Base-by-base conservation (phyloP, 352 stramenopile species). In the Phytopythium sindhum region DNA sequence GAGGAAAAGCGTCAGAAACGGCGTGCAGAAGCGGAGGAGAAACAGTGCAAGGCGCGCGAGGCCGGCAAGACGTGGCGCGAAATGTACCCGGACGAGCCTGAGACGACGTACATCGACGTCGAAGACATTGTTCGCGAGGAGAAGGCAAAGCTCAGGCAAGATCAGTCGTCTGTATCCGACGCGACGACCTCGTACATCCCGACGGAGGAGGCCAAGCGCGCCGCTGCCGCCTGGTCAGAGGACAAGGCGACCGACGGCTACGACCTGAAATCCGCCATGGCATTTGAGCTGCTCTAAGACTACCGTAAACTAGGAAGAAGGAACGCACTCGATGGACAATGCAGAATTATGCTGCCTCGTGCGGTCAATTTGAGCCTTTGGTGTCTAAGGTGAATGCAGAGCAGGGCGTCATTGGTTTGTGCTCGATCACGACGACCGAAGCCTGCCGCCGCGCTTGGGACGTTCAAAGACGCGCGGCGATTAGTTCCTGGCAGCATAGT, bases 401-500 rank as follows among this genome's bases (percentile, higher is more conserved):
- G 39, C 11, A 41, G 47, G n/a, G 50, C 42, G 57, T 29, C 28
- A 50, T 19, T 54, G 11, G 5, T 21, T 23, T 51, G 21, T 31
- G 47, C 35, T 44, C 23, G 28, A 41, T 10, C 47, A 35, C 26
- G 26, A 35, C 24, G 14, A 14, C 24, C 24, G 12, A 29, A 17
- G 14, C 1, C 11, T 21, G 21, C 8, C 48, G 9, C 15, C 48
- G 11, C 10, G 26, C 15, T n/a, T 23, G 48, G 14, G 12, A 0
- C n/a, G 23, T 55, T 55, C 11, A 2, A 37, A 35, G 24, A 35
- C 23, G 24, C 42, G 21, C 14, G 28, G 4, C 48, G 29, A 57
- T 58, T 87, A 88, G 47, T 60, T 58, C 56, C 75, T 80, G 23
- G 74, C 81, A 11, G 78, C 65, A 57, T 99, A 99, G 73, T 97